Base-by-base conservation (phyloP, 2,329 filamentous ascomycete genomes). In the Alternaria sp. region DNA sequence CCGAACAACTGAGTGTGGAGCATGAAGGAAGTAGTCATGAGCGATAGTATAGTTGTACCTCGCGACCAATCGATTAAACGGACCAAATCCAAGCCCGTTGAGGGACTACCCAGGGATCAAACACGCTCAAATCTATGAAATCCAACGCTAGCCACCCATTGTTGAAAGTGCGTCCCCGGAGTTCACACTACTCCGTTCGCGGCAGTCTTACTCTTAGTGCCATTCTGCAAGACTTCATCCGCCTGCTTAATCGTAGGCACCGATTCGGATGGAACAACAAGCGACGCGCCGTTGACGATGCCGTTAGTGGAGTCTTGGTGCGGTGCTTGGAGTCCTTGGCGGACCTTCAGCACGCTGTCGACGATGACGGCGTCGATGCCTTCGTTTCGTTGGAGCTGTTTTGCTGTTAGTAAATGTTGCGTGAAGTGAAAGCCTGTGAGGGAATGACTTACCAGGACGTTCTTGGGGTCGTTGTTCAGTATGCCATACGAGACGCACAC, bases 341-440 rank as follows among this genome's bases (percentile, higher is more conserved):
- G 89, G 70, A 99, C 97, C 44, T 93, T 93, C 28, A 98, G 87
- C 4, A 99, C 95, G 66, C 89, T 96, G 78, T 99, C 96, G 13
- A 98, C 96, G 75, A 99, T 99, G 57, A 99, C 95, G 1, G 96
- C 96, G 77, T 99, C 96, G 65, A 99, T 97, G 51, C 96, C 95
- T 81, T 97, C 93, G 58, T 93, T 92, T 10, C 96, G 93, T 89
- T 99, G 96, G 67, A 91, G 83, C 90, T 94, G 76, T 69, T 71
- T 54, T 67, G n/a, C 1, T 4, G 56, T 71, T 12, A 70, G 55
- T n/a, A 21, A 8, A 19, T 25, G 23, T 15, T 10, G 11, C 26
- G 0, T 2, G 3, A 23, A 13, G 17, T n/a, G 10, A 9, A 7
- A 3, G 4, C 3, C 6, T 15, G 1, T 13, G 44, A 36, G 44